Evolutionary conservation across 257 asterid species (phyloP).

Genomic region (Scutellaria barbata): DNA sequence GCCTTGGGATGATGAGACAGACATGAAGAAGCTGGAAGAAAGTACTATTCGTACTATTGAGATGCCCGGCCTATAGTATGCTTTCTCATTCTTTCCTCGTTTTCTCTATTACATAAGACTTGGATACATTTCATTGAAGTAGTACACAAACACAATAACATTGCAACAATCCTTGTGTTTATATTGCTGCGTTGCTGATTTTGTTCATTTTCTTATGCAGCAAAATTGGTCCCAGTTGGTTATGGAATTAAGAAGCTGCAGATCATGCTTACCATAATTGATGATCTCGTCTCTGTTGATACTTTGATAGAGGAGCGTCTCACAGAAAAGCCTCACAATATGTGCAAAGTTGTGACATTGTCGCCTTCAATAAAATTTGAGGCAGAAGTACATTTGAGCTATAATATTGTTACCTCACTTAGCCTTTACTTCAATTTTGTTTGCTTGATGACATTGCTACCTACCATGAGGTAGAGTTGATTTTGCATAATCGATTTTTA

Average conservation of each 20-base stretch:
- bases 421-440: too few species aligned
- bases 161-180: background rate
- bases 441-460: too few species aligned
- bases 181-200: background rate
- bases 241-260: constrained; percentile 81
- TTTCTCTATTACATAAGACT: background rate
- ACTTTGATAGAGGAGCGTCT: constrained; percentile 58
- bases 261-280: constrained; percentile 73
- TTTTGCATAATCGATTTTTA: too few species aligned
- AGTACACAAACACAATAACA: background rate
- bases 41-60: constrained; percentile 72
- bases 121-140: background rate
- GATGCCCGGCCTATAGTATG: constrained; percentile 76
- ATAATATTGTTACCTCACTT: constrained; percentile 41
- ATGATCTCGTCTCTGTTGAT: constrained; percentile 73
- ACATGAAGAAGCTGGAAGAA: constrained; percentile 93
- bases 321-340: constrained; percentile 64
- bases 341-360: constrained; percentile 75
- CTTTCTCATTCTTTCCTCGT: background rate
- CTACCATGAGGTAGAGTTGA: too few species aligned
- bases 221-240: constrained; percentile 70
- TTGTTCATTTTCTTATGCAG: constrained; percentile 40
- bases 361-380: constrained; percentile 77
- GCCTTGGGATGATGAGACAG: constrained; percentile 99
- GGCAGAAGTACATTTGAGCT: constrained; percentile 24